phyloP scores from a whole-genome alignment of 257 asterid species.

The Solanum gandarillasii region DNA sequence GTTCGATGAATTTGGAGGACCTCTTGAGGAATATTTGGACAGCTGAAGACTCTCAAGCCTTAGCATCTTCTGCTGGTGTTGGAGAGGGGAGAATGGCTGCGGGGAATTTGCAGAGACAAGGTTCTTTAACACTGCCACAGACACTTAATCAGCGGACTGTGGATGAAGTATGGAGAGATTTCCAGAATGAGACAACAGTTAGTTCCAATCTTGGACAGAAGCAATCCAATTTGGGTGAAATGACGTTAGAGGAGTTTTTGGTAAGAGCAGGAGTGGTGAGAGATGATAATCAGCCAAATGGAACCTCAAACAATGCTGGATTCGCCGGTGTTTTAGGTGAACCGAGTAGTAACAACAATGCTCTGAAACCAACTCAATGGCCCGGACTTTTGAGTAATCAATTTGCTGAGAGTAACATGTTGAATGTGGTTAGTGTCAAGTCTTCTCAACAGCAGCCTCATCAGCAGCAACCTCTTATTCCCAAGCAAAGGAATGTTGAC shows the following conservation, averaged over 20 bases:
- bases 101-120: conserved; percentile 73
- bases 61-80: conserved; percentile 20
- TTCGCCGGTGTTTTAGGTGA: conserved; percentile 26
- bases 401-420: conserved; percentile 15
- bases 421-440: conserved; percentile 25
- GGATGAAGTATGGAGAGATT: conserved; percentile 79
- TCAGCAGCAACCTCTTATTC: conserved; percentile 41
- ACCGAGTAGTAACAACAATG: conserved; percentile 11
- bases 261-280: conserved; percentile 67
- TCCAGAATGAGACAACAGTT: conserved; percentile 36
- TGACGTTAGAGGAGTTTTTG: conserved; percentile 79
- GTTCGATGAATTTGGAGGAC: conserved; percentile 93
- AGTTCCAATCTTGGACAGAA: conserved; percentile 34
- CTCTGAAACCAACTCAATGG: conserved; percentile 18
- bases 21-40: conserved; percentile 77
- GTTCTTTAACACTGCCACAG: conserved; percentile 68
- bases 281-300: conserved; percentile 50
- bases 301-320: conserved; percentile 14
- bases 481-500: conserved; percentile 49
- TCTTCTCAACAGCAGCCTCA: conserved; percentile 20
- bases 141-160: conserved; percentile 79
- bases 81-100: conserved; percentile 20
- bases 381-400: conserved; percentile 35
- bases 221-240: conserved; percentile 66
- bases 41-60: conserved; percentile 60